These are phyloP conservation scores for Pseudogymnoascus sp. DNA, from an alignment of 2,329 filamentous ascomycete genomes.

Conservation along the genomic window DNA sequence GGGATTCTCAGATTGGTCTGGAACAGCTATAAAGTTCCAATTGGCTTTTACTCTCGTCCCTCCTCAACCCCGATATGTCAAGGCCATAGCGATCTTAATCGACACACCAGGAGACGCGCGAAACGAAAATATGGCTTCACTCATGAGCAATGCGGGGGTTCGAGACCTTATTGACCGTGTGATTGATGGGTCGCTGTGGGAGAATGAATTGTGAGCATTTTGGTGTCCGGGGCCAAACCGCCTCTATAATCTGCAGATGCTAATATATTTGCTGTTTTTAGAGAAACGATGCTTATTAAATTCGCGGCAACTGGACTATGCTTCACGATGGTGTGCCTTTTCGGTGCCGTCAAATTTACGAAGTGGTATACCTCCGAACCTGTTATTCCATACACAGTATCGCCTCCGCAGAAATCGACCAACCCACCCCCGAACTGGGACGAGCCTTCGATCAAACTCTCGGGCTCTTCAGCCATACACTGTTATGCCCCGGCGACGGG, in stretches of 20 bases:
- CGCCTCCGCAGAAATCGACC: slow-evolving; percentile 48
- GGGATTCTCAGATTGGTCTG: neutral
- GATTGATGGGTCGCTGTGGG: neutral
- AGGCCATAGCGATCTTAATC: neutral
- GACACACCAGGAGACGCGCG: neutral
- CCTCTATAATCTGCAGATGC: neutral
- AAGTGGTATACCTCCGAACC: slow-evolving; percentile 25
- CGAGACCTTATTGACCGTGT: neutral
- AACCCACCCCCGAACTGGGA: neutral
- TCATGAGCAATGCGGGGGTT: neutral
- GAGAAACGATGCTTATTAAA: neutral
- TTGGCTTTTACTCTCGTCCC: neutral
- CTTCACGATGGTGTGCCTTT: slow-evolving; percentile 16
- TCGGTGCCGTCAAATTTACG: slow-evolving; percentile 15
- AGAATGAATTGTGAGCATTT: slow-evolving; percentile 1
- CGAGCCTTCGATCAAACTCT: slow-evolving; percentile 32
- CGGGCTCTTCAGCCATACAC: slow-evolving; percentile 60
- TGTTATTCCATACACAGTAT: slow-evolving; percentile 47
- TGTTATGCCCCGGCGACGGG: slow-evolving; percentile 90
- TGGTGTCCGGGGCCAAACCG: neutral
- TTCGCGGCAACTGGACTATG: neutral
- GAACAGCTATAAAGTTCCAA: neutral
- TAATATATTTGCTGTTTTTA: neutral
- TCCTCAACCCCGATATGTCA: neutral
- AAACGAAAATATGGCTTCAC: neutral